A percentile compares a stretch with the other conserved stretches of the same genome.
Conservation (phyloP, 2,329 filamentous ascomycete genomes). For the Penicillium sp. region DNA sequence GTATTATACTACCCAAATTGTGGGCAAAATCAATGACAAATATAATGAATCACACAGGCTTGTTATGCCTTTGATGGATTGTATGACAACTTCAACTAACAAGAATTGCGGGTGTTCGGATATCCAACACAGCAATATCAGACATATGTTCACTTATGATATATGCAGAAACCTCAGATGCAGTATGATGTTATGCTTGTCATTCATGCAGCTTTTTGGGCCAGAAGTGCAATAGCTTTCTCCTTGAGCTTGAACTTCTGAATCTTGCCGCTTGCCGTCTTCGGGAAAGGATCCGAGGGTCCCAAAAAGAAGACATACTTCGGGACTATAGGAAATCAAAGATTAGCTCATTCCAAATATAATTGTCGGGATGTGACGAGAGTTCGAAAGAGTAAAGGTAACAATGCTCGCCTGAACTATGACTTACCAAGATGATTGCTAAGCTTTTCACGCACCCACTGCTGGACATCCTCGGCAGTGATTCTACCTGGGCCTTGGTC, state of each 20-base stretch:
- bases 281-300: slow-evolving; percentile 68
- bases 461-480: slow-evolving; percentile 59
- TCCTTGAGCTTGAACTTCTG: slow-evolving; percentile 87
- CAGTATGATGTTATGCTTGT: not conserved
- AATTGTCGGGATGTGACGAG: not conserved
- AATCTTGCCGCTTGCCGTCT: slow-evolving; percentile 95
- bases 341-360: not conserved
- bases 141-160: not conserved
- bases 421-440: slow-evolving; percentile 66
- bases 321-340: slow-evolving; percentile 55
- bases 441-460: slow-evolving; percentile 70
- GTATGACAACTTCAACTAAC: no score
- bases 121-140: not conserved
- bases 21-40: not conserved
- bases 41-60: not conserved
- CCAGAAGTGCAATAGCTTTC: slow-evolving; percentile 54
- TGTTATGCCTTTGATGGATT: not conserved
- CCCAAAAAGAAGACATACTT: slow-evolving; percentile 82
- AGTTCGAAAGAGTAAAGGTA: not conserved
- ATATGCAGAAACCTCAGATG: not conserved
- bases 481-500: slow-evolving; percentile 40
- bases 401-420: not conserved
- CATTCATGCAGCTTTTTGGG: slow-evolving; percentile 23
- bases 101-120: not conserved
- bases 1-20: not conserved